Base-by-base conservation (phyloP, 805 yeast genomes). In the Wickerhamiella azymoides region DNA sequence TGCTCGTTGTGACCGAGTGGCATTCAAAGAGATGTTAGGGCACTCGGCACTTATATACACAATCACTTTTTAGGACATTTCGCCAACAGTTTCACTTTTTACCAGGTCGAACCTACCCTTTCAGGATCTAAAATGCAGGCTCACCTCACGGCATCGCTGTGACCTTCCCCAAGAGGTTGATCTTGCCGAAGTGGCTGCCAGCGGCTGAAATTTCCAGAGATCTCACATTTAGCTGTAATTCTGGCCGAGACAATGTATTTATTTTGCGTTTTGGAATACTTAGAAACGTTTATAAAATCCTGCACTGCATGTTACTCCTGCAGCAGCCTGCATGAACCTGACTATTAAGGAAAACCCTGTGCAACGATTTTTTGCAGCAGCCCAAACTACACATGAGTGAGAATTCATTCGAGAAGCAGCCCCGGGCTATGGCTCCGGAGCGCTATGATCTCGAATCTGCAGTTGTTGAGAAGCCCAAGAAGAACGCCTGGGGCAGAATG, bases 361-460 rank as follows among this genome's bases (percentile, higher is more conserved):
- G 24, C 24, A 7, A 21, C 24, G 24, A 21, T 21, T 21, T 21
- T 21, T 21, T 21, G 24, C 24, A 21, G 7, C 6, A 5, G 24
- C 24, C 24, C 30, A 27, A 10, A 27, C 30, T 13, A 27, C 11
- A 27, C n/a, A 27, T 27, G 30, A 27, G 30, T 27, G 30, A 27
- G n/a, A 5, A 10, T 13, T 27, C 30, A 27, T 27, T 27, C n/a
- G 33, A 30, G 16, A 30, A 30, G 33, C 33, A 30, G 30, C 30
- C 30, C n/a, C 6, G n/a, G 30, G 30, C n/a, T 13, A 13, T 27
- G 11, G 30, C 30, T 10, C n/a, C 30, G n/a, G 30, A 13, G n/a
- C 9, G 16, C 33, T 30, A 30, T n/a, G 33, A 30, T 30, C 33
- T 30, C 14, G 33, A 30, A 13, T 70, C 39, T 6, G 36, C 33